Evolutionary conservation across 768 basidiomycete genomes (phyloP).

Genomic region (Pleurotus ostreatus): DNA sequence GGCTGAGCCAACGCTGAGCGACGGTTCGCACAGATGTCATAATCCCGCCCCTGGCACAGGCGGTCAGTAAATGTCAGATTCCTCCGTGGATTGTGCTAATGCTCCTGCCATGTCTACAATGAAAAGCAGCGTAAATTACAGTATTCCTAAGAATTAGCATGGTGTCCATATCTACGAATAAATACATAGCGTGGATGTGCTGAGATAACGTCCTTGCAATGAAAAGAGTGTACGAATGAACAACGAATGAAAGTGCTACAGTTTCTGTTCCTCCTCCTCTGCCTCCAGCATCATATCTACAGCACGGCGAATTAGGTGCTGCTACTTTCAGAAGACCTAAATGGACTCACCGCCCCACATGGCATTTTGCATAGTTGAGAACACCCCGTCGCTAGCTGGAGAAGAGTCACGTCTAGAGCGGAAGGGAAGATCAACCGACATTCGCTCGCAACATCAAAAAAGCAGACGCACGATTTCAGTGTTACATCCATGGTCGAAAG

Average conservation of each 20-base stretch:
- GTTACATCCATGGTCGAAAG: constrained; percentile 46
- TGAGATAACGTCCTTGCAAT: constrained; percentile 1
- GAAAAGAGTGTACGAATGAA: not conserved
- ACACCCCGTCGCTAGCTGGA: constrained; percentile 42
- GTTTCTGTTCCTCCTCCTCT: constrained; percentile 21
- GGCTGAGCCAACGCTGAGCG: too few relatives aligned
- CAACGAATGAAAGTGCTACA: not conserved
- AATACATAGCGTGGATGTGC: not conserved
- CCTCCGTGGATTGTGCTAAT: too few relatives aligned
- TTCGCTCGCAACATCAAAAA: too few relatives aligned
- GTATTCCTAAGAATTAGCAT: too few relatives aligned
- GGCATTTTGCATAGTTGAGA: constrained; percentile 61
- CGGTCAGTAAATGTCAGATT: too few relatives aligned
- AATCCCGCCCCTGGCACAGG: too few relatives aligned
- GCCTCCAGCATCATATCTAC: constrained; percentile 29
- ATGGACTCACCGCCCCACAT: constrained; percentile 64
- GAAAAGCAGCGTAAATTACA: too few relatives aligned
- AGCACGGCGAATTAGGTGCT: constrained; percentile 17
- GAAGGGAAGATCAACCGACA: constrained; percentile 3
- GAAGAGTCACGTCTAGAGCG: constrained; percentile 28
- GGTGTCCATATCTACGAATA: constrained; percentile 1
- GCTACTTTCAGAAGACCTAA: not conserved
- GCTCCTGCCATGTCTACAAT: too few relatives aligned
- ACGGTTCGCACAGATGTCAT: too few relatives aligned
- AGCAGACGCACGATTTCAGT: constrained; percentile 39